These are phyloP conservation scores for Sphagnurus paluster DNA, from an alignment of 1,284 basidiomycete genomes.

Conservation along the genomic window DNA sequence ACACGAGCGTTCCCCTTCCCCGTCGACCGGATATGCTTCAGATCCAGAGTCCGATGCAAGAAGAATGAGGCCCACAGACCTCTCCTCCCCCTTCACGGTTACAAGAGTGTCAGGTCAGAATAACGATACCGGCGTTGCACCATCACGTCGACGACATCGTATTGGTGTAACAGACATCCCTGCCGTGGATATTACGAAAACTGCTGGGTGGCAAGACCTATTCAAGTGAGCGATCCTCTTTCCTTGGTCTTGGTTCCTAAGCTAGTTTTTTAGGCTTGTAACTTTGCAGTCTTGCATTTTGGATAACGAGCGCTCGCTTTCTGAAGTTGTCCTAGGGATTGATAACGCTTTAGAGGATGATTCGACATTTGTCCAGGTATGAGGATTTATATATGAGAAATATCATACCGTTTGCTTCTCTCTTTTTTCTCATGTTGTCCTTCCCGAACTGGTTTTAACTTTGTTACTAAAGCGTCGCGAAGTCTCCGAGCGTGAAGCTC, in stretches of 20 bases:
- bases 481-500: slow-evolving; percentile 58
- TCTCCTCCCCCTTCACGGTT: slow-evolving; percentile 6
- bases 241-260: slow-evolving; percentile 8
- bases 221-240: slow-evolving; percentile 52
- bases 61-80: slow-evolving; percentile 33
- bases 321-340: slow-evolving; percentile 53
- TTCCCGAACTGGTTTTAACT: slow-evolving; percentile 8
- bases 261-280: slow-evolving; percentile 53
- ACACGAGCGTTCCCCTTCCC: slow-evolving; percentile 44
- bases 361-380: slow-evolving; percentile 43
- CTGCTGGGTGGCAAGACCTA: slow-evolving; percentile 67
- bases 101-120: slow-evolving; percentile 7
- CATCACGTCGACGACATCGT: slow-evolving; percentile 33
- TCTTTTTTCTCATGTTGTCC: slow-evolving; percentile 8
- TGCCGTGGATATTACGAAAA: slow-evolving; percentile 29
- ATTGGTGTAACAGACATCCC: slow-evolving; percentile 13
- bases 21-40: slow-evolving; percentile 64
- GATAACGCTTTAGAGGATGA: slow-evolving; percentile 52
- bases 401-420: too few relatives aligned
- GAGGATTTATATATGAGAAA: too few relatives aligned
- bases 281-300: slow-evolving; percentile 67
- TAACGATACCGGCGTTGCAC: slow-evolving; percentile 16
- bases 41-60: slow-evolving; percentile 61
- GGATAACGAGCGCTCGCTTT: slow-evolving; percentile 65
- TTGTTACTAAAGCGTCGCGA: slow-evolving; percentile 52